These are phyloP conservation scores for Xylariaceae sp. DNA, from an alignment of 2,329 filamentous ascomycete species.

Conservation along the genomic window DNA sequence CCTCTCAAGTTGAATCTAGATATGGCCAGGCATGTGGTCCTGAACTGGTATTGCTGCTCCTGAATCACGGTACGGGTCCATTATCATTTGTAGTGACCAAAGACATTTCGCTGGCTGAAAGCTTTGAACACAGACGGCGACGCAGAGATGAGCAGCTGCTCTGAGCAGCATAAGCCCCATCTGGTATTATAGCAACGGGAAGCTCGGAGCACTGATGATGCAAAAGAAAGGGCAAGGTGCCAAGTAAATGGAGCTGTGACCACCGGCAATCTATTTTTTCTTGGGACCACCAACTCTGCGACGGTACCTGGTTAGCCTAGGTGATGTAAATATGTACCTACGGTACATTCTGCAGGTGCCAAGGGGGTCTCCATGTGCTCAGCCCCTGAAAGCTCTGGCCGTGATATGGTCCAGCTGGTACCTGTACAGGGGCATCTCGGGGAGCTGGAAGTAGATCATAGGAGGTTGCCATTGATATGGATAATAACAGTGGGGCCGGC, in stretches of 20 bases:
- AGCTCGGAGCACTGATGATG: neutral
- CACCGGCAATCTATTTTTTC: neutral
- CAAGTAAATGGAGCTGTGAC: neutral
- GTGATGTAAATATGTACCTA: no score
- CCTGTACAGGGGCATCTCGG: neutral
- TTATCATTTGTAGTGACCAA: no score
- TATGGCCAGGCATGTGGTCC: no score
- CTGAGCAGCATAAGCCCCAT: neutral
- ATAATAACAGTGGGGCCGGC: constrained; percentile 11
- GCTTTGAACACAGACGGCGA: neutral
- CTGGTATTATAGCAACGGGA: neutral
- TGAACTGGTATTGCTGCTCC: no score
- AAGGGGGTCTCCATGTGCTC: no score
- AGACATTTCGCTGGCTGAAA: neutral
- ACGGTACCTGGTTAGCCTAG: no score
- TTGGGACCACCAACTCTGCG: no score
- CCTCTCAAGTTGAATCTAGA: neutral
- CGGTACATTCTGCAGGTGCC: no score
- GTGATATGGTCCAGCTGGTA: no score
- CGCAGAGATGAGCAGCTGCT: neutral
- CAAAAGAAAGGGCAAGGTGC: neutral
- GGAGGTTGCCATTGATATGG: constrained; percentile 9
- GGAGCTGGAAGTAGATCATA: constrained; percentile 12
- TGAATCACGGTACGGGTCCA: no score
- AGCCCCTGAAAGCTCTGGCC: no score